Evolutionary conservation across 441 rosid genomes (phyloP).

Genomic region (Adansonia rubrostipa): DNA sequence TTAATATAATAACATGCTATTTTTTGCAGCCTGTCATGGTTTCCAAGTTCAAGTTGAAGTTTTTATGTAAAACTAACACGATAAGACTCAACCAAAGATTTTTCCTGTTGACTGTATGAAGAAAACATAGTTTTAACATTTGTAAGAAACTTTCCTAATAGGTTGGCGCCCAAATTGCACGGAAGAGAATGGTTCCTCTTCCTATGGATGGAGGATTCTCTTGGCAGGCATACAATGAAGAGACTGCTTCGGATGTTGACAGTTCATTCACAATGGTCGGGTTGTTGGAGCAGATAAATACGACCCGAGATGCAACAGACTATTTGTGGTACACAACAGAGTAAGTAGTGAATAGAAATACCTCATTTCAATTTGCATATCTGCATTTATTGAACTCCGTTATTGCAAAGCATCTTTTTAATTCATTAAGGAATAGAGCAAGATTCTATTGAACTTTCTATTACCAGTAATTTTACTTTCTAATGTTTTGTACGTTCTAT

Average conservation of each 20-base stretch:
- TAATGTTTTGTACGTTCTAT: not conserved
- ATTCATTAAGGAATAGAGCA: not conserved
- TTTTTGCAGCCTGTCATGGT: not conserved
- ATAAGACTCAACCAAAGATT: not conserved
- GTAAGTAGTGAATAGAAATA: constrained; percentile 54
- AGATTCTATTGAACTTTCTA: not conserved
- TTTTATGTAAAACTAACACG: not conserved
- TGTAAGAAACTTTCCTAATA: constrained; percentile 30
- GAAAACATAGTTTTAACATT: constrained; percentile 25
- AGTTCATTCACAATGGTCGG: constrained; percentile 72
- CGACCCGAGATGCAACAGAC: constrained; percentile 85
- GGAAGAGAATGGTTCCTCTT: constrained; percentile 82
- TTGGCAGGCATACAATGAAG: constrained; percentile 92
- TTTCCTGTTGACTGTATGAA: not conserved
- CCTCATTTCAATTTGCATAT: constrained; percentile 8
- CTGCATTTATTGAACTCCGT: not conserved
- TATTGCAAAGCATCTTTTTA: not conserved
- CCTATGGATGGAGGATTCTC: constrained; percentile 80
- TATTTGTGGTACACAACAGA: constrained; percentile 97
- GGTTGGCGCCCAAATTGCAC: constrained; percentile 87
- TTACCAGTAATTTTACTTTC: not conserved
- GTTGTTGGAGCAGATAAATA: constrained; percentile 91
- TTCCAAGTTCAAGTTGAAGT: not conserved
- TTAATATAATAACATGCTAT: not conserved
- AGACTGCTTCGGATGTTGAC: constrained; percentile 60